phyloP scores from a whole-genome alignment of 768 basidiomycete genomes.

The Leccinellum rugosiceps region DNA sequence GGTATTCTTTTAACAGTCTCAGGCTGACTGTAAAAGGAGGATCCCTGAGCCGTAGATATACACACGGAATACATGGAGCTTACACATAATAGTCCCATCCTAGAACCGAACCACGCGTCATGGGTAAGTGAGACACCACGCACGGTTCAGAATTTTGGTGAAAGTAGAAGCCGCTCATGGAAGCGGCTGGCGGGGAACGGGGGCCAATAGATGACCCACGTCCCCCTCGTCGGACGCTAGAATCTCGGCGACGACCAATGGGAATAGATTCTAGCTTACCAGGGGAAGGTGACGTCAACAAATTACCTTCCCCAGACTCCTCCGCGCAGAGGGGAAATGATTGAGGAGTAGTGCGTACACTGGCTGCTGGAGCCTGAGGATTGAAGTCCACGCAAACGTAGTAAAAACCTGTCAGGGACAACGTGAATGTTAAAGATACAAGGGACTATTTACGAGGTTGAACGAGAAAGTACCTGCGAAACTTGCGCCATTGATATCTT shows the following conservation, averaged over 20 bases:
- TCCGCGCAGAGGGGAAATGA: slow-evolving; percentile 33
- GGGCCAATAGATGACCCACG: slow-evolving; percentile 51
- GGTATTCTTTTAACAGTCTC: slow-evolving; percentile 64
- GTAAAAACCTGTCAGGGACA: slow-evolving; percentile 68
- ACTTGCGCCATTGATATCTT: slow-evolving; percentile 92
- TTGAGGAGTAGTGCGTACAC: slow-evolving; percentile 33
- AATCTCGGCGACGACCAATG: slow-evolving; percentile 40
- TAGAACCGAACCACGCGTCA: slow-evolving; percentile 26
- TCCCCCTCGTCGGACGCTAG: slow-evolving; percentile 42
- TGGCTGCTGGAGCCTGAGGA: slow-evolving; percentile 46
- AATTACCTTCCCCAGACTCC: slow-evolving; percentile 26
- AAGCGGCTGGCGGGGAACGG: slow-evolving; percentile 50
- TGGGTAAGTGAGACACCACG: slow-evolving; percentile 34
- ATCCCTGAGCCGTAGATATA: slow-evolving; percentile 5
- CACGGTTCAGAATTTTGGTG: slow-evolving; percentile 92
- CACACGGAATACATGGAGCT: slow-evolving; percentile 31
- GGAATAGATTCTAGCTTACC: slow-evolving; percentile 38
- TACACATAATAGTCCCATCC: slow-evolving; percentile 94
- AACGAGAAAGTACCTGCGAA: slow-evolving; percentile 71
- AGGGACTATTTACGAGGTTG: neutral
- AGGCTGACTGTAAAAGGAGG: slow-evolving; percentile 45
- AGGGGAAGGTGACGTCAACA: slow-evolving; percentile 30
- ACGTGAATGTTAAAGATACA: neutral
- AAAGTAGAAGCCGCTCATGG: slow-evolving; percentile 91
- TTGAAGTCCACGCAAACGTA: slow-evolving; percentile 94